phyloP scores from a whole-genome alignment of 805 yeast genomes.

The Pichia paraexigua region DNA sequence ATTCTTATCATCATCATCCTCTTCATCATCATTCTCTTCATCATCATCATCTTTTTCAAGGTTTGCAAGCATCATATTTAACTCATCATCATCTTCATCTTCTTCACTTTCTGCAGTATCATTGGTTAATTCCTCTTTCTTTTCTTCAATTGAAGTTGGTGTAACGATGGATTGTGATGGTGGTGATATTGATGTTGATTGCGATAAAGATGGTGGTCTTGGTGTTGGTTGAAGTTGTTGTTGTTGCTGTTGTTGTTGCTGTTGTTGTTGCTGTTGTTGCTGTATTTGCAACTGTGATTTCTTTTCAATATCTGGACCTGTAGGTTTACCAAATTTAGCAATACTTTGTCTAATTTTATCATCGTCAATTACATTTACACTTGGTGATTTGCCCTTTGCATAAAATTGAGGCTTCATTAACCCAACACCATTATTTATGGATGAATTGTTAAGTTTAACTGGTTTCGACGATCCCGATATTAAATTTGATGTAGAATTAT shows the following conservation, averaged over 20 bases:
- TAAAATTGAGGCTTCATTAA: slow-evolving; percentile 23
- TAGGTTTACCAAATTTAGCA: slow-evolving; percentile 5
- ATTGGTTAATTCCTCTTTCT: background rate
- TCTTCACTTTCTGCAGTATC: background rate
- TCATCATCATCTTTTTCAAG: background rate
- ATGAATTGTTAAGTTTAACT: background rate
- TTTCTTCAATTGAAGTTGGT: background rate
- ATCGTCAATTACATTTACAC: background rate
- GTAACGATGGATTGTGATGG: background rate
- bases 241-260: background rate
- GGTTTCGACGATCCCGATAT: background rate
- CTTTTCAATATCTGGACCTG: background rate
- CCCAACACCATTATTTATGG: slow-evolving; percentile 9
- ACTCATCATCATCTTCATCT: background rate
- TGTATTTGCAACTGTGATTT: background rate
- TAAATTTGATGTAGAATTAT: background rate
- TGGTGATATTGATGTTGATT: background rate
- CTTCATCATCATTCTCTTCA: background rate
- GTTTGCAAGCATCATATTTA: background rate
- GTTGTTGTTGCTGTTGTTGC: background rate
- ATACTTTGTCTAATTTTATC: slow-evolving; percentile 1
- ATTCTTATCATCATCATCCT: background rate
- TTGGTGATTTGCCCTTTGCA: slow-evolving; percentile 11
- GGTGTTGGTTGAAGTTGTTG: background rate
- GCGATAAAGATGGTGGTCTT: background rate